phyloP scores from a whole-genome alignment of 306 rosid species.

The Sechiopsis laciniata region DNA sequence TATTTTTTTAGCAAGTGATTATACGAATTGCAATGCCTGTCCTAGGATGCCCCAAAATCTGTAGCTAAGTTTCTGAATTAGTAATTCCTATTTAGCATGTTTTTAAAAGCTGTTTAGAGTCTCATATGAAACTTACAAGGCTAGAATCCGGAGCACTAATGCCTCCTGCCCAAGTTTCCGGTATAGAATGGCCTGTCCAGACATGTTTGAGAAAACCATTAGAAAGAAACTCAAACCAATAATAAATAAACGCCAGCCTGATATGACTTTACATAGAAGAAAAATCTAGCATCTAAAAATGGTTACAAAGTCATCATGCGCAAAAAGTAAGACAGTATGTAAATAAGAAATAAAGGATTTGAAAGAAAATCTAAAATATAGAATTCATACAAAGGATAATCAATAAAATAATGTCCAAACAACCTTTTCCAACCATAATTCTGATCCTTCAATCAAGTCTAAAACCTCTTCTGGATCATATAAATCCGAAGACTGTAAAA shows the following conservation, averaged over 20 bases:
- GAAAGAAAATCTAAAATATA: conserved; percentile 13
- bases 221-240: background rate
- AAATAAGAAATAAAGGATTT: conserved; percentile 7
- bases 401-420: conserved; percentile 15
- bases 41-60: conserved; percentile 1
- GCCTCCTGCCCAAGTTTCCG: conserved; percentile 94
- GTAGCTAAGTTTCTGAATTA: background rate
- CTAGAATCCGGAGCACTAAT: conserved; percentile 89
- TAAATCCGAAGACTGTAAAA: conserved; percentile 82
- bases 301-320: background rate
- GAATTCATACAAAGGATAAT: background rate
- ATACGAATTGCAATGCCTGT: background rate
- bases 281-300: background rate
- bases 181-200: conserved; percentile 81
- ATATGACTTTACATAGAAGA: background rate
- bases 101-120: background rate
- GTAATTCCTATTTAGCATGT: background rate
- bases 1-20: background rate
- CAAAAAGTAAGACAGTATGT: conserved; percentile 17
- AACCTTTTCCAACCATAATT: conserved; percentile 93
- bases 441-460: conserved; percentile 87
- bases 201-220: conserved; percentile 22
- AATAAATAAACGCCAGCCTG: conserved; percentile 10
- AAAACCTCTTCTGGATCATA: conserved; percentile 96
- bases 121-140: conserved; percentile 61